Conservation (phyloP, 495 filamentous ascomycete genomes). For the Penicillium riverlandense region DNA sequence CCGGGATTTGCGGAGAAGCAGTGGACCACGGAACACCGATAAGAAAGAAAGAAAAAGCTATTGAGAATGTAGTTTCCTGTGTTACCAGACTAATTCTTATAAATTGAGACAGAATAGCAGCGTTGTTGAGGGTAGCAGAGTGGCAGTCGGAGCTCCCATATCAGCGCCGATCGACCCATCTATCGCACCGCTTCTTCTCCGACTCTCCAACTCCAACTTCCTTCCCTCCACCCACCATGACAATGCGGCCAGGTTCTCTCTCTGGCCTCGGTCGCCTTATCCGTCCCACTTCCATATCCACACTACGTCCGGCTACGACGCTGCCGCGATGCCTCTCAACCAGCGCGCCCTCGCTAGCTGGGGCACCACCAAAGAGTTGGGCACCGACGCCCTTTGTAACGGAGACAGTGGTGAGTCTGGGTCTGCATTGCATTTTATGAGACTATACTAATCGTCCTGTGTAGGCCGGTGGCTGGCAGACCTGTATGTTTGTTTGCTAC, state of each 20-base stretch:
- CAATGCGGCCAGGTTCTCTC: conserved; percentile 16
- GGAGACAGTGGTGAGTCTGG: conserved; percentile 68
- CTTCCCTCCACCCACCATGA: conserved; percentile 1
- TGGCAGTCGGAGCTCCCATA: conserved; percentile 6
- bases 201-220: conserved; percentile 1
- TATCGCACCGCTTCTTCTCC: conserved; percentile 3
- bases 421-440: background rate
- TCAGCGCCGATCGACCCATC: conserved; percentile 12
- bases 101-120: background rate
- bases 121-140: background rate
- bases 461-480: conserved; percentile 85
- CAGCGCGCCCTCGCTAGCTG: conserved; percentile 28
- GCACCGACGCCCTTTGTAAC: conserved; percentile 70
- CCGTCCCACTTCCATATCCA: conserved; percentile 2
- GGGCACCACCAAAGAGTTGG: conserved; percentile 41
- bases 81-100: too few species aligned
- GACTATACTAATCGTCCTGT: conserved; percentile 24
- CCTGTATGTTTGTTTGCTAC: conserved; percentile 50
- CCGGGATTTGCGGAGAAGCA: conserved; percentile 12
- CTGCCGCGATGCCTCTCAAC: conserved; percentile 25
- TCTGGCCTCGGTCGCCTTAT: conserved; percentile 19
- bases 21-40: background rate
- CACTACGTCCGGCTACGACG: conserved; percentile 1
- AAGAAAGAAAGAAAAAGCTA: too few species aligned
- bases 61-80: too few species aligned